phyloP scores from a whole-genome alignment of 176 grass and related monocot genomes.

The Musa itinerans region DNA sequence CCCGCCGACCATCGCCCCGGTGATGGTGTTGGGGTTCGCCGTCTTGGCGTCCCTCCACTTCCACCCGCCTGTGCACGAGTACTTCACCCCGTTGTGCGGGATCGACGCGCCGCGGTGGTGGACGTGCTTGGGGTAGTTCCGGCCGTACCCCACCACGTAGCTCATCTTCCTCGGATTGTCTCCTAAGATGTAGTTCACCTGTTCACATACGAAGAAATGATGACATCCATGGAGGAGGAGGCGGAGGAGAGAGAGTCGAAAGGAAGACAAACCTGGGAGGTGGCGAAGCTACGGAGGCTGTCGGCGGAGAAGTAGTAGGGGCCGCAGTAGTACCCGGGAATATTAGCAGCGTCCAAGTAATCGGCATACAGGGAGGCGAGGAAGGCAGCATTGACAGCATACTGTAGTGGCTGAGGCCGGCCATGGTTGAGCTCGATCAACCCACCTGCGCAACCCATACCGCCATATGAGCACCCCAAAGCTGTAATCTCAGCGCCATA shows the following conservation, averaged over 20 bases:
- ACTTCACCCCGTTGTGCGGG: conserved; percentile 61
- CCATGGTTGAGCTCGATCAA: conserved; percentile 77
- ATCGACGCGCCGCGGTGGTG: conserved; percentile 87
- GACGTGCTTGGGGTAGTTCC: conserved; percentile 62
- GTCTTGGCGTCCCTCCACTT: conserved; percentile 64
- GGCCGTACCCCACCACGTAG: conserved; percentile 80
- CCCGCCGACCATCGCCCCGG: conserved; percentile 82
- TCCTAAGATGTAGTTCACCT: conserved; percentile 80
- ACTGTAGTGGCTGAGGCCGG: conserved; percentile 55
- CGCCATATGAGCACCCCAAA: background rate
- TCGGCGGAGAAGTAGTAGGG: conserved; percentile 60
- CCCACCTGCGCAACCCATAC: conserved; percentile 31
- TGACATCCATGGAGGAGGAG: too few species aligned
- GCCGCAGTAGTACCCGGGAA: conserved; percentile 84
- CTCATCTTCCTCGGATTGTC: conserved; percentile 89
- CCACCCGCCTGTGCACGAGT: conserved; percentile 64
- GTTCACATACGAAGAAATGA: background rate
- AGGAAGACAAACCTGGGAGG: conserved; percentile 35
- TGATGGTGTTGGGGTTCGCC: conserved; percentile 60
- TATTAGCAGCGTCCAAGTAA: conserved; percentile 65
- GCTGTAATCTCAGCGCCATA: background rate
- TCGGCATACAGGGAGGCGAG: conserved; percentile 82
- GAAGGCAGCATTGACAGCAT: conserved; percentile 57
- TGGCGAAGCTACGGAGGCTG: conserved; percentile 52
- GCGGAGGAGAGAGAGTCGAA: background rate